A percentile compares a stretch with the other conserved stretches of the same genome.
phyloP scores from a whole-genome alignment of 1,139 yeast species.

The Pichia sp. region DNA sequence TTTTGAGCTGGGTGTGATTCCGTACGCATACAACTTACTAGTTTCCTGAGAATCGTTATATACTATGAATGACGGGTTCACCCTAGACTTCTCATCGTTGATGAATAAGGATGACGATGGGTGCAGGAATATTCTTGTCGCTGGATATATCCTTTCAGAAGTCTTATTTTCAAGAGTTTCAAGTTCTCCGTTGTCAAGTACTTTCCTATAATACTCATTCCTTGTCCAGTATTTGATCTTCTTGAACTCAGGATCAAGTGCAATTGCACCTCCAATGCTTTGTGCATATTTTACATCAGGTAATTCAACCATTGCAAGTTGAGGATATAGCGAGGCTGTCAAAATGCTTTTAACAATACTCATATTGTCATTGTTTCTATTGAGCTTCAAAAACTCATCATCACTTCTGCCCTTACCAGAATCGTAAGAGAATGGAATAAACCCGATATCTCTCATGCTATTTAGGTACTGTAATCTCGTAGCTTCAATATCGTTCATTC shows the following conservation, averaged over 20 bases:
- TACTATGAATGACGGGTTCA: constrained; percentile 42
- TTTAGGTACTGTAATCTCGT: constrained; percentile 65
- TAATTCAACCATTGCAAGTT: constrained; percentile 69
- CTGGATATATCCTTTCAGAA: constrained; percentile 38
- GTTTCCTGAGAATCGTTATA: constrained; percentile 59
- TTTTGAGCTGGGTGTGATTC: constrained; percentile 73
- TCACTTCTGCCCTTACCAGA: constrained; percentile 20
- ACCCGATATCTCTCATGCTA: constrained; percentile 70
- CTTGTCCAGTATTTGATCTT: constrained; percentile 69
- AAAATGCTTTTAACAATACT: constrained; percentile 60
- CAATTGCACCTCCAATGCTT: constrained; percentile 74
- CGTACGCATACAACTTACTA: constrained; percentile 63
- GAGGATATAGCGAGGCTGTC: constrained; percentile 80
- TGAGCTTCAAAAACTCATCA: constrained; percentile 24
- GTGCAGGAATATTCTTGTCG: constrained; percentile 70
- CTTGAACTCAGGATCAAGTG: constrained; percentile 76
- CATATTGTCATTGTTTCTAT: constrained; percentile 48
- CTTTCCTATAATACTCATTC: constrained; percentile 37
- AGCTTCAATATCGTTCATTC: constrained; percentile 67
- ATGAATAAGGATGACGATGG: constrained; percentile 72
- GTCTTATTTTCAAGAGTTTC: background rate
- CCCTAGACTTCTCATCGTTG: constrained; percentile 20
- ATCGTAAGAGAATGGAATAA: constrained; percentile 51
- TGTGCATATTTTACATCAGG: constrained; percentile 77
- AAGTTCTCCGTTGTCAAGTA: constrained; percentile 15